Percentiles rank a stretch among this genome's conserved stretches.
Conservation (phyloP, 176 grass and related monocot genomes). For the Eleusine indica region DNA sequence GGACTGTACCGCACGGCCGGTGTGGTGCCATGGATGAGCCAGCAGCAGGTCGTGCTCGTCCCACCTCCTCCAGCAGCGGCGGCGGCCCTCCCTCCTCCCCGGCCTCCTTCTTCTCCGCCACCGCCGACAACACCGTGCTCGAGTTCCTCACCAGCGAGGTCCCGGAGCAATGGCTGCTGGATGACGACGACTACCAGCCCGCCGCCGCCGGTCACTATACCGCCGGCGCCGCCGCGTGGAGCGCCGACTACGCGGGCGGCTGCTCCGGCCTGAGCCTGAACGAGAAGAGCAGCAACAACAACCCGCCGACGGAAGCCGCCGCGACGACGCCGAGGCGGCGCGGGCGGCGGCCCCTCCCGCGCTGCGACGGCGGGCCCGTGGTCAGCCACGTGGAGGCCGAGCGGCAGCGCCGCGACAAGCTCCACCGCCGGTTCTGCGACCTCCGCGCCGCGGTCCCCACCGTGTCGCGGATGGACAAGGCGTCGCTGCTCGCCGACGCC, state of each 20-base stretch:
- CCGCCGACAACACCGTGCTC: not conserved
- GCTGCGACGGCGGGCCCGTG: not conserved
- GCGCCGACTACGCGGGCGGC: too few species aligned
- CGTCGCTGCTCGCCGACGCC: conserved; percentile 64
- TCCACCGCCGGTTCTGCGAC: conserved; percentile 62
- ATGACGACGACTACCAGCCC: too few species aligned
- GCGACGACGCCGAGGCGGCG: not conserved
- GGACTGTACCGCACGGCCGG: too few species aligned
- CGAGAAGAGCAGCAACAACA: too few species aligned
- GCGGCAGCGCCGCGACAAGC: conserved; percentile 60
- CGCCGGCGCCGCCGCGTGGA: too few species aligned
- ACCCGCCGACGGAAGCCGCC: not conserved
- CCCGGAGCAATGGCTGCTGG: conserved; percentile 17
- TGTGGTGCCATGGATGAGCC: not conserved
- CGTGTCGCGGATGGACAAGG: conserved; percentile 71
- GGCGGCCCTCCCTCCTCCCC: not conserved
- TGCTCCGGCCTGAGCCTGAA: too few species aligned
- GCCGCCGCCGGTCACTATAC: too few species aligned
- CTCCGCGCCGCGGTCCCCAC: conserved; percentile 64
- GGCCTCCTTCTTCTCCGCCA: conserved; percentile 3
- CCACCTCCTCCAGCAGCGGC: not conserved
- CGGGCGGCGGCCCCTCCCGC: not conserved
- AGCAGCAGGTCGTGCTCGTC: too few species aligned
- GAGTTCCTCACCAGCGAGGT: conserved; percentile 20
- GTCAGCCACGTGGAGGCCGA: conserved; percentile 62